Base-by-base conservation (phyloP, 2,329 filamentous ascomycete species). In the Sarocladium kiliense region DNA sequence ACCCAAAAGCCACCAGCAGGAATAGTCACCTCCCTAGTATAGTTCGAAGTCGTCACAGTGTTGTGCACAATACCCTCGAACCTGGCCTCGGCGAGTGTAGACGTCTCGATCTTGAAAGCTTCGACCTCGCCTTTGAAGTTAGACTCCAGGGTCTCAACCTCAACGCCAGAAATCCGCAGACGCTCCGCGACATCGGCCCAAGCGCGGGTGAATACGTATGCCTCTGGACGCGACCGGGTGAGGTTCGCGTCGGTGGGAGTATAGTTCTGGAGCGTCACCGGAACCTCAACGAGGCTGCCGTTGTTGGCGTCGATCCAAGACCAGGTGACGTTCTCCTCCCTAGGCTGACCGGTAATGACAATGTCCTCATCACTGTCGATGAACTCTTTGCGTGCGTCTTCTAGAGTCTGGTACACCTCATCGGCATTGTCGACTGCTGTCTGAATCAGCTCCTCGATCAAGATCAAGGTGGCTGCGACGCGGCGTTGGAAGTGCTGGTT, bases 401-500 rank as follows among this genome's bases (percentile, higher is more conserved):
- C 62, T 0, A 69, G 56, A 0, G 64, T 66, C 3, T 57, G 50
- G 39, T 61, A 61, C 0, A 69, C 65, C 2, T 62, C 57, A 2
- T 62, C 57, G 0, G 65, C 65, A 18, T 66, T 63, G 18, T 66
- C 64, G 2, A 59, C 63, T 2, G 67, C 64, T 0, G 66, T 68
- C 19, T 69, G 64, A 1, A 69, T 56, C 14, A 68, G 59, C 0
- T 64, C 58, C 27, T 61, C 59, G 1, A 64, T 60, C 60, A 67
- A 64, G 0, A 60, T 62, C 10, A 69, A 41, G 0, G 61, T 66
- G 1, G 65, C 56, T 0, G 65, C 66, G 0, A 64, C 64, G 30
- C 67, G 60, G 1, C 67, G 64, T 47, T 66, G 64, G 10, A 63
- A 69, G 32, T 69, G 61, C 21, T 69, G 66, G 50, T 66, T 59